These are phyloP conservation scores for Geranium incanum DNA, from an alignment of 441 rosid species.

Conservation along the genomic window DNA sequence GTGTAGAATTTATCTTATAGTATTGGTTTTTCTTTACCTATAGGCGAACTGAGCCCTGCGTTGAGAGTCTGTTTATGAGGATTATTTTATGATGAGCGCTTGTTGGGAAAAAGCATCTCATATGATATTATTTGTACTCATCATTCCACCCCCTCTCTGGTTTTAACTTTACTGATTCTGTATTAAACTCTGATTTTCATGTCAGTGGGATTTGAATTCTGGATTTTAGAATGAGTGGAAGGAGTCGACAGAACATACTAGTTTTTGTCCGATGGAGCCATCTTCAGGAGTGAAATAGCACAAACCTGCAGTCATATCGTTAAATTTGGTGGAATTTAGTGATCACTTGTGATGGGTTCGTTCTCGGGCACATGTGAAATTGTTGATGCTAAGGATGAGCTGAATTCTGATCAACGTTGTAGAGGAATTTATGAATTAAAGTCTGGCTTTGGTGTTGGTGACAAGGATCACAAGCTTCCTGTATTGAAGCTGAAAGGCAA, in stretches of 20 bases:
- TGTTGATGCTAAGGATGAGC: constrained; percentile 42
- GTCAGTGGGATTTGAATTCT: background rate
- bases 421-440: constrained; percentile 14
- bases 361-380: constrained; percentile 44
- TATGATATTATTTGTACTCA: background rate
- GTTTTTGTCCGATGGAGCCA: background rate
- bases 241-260: background rate
- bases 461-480: background rate
- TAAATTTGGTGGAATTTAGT: background rate
- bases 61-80: too few relatives aligned
- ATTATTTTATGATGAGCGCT: background rate
- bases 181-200: background rate
- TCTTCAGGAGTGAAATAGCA: background rate
- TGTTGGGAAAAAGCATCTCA: background rate
- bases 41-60: too few relatives aligned
- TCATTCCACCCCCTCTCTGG: background rate
- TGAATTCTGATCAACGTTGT: constrained; percentile 21
- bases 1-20: too few relatives aligned
- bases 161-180: background rate
- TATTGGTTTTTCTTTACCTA: too few relatives aligned
- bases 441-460: background rate
- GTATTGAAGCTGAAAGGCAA: constrained; percentile 22
- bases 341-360: background rate
- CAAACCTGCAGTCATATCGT: background rate
- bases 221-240: background rate